Evolutionary conservation across 164 flowering plant genomes (phyloP), one percentile per base, ranked within the genome.

Genomic region (Umbilicus rupestris): DNA sequence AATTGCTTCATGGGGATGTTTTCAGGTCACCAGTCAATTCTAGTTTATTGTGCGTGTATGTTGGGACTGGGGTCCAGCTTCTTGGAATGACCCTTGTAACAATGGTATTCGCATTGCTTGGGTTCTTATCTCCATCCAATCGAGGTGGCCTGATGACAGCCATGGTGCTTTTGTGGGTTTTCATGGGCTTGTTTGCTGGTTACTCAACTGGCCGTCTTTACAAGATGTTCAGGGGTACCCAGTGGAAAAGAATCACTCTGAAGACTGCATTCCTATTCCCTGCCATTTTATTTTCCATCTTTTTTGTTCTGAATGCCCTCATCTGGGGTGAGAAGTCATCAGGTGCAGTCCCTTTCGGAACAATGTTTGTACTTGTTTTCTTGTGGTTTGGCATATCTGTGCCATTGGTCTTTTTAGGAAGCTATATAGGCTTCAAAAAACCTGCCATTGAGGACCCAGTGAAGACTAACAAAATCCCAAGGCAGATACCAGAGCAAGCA

Each of bases 11-110:
- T 28, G 57, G 57, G 1, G 57, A 50, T 50, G 57, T 50, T 50
- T 50, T 50, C 57, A 50, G 57, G 57, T 28, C 57, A 50, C 57
- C 57, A 50, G 57, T 50, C 22, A 50, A 50, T 50, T 50, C 57
- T 0, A 50, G 57, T 22, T 50, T 50, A 50, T 22, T 50, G 28
- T 50, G 57, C 14, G 57, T 50, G 26, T 50, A 20, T 50, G 57
- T 50, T 50, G 57, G 57, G 57, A 50, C 57, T 50, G 57, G 57
- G 57, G 57, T 50, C 57, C 57, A 50, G 57, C 57, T 50, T 50
- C 57, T 50, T 22, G 57, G 57, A 50, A 50, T 50, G 57, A 22
- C 57, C 57, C 57, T 50, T 50, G 57, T 50, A 7, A 50, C 57
- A 7, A 50, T 50, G 57, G 15, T 50, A 50, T 50, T 50, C 28